Evolutionary conservation across 495 filamentous ascomycete genomes (phyloP), one percentile per base, ranked within the genome.

Genomic region (Aspergillus hancockii): DNA sequence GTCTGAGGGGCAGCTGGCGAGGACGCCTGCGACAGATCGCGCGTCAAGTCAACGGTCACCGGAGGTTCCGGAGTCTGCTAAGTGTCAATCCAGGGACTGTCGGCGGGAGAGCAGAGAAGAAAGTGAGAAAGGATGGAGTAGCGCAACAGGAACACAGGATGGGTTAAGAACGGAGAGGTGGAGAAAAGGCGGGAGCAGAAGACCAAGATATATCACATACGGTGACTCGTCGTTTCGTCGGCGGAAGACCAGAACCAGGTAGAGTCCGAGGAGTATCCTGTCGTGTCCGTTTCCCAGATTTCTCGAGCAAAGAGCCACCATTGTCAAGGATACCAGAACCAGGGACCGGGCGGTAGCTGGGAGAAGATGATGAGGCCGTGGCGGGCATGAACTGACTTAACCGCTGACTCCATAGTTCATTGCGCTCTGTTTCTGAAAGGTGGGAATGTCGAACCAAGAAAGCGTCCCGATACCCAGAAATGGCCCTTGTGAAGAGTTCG

Each of bases 141-240:
- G 62, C 61, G 59, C 55, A 52, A 54, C 47, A 59, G 61, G 63
- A 66, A 63, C 57, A 63, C 57, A 61, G 58, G 59, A 66, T 64
- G 62, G 67, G 60, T 59, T 47, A 58, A 54, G 62, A 59, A 65
- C 60, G 59, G 57, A 62, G 56, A 60, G 60, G 41, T 59, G 57
- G 30, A 62, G 56, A 52, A 61, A 59, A 67, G 60, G 67, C 65
- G 67, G 76, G 66, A 75, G 67, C 62, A 74, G 72, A 72, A 69
- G 70, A 76, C 72, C 75, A 76, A 75, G 62, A 60, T 64, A 58
- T 70, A 70, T 73, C 68, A 77, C 77, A 67, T 80, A 80, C 77
- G 75, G 75, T 80, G 72, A 75, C 77, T 75, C 75, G 74, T 67
- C 77, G 76, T 71, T 80, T 80, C 57, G 75, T 71, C 63, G 65